Conservation (phyloP, 2,329 filamentous ascomycete genomes). For the Aspergillus eucalypticola region DNA sequence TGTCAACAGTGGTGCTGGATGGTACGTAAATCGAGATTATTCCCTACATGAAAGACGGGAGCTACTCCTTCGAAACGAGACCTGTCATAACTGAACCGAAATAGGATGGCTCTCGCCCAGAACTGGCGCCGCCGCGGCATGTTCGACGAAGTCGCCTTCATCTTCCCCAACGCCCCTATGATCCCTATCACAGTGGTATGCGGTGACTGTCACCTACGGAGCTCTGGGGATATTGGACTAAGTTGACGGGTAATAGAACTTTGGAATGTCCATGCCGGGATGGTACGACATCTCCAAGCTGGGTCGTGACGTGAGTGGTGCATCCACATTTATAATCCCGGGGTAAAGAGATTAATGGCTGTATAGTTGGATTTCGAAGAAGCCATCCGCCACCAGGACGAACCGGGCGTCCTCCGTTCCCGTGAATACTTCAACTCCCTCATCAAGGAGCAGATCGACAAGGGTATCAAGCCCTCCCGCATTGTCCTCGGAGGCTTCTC, state of each 20-base stretch:
- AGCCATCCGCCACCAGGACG: conserved; percentile 49
- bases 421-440: conserved; percentile 75
- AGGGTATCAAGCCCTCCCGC: conserved; percentile 76
- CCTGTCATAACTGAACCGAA: not conserved
- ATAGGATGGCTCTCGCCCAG: conserved; percentile 73
- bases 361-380: conserved; percentile 45
- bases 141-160: conserved; percentile 88
- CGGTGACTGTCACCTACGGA: not conserved
- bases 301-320: conserved; percentile 41
- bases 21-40: conserved; percentile 37
- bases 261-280: conserved; percentile 77
- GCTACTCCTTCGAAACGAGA: not conserved
- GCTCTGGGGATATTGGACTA: not conserved
- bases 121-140: conserved; percentile 79
- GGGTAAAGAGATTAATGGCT: not conserved
- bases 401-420: conserved; percentile 70
- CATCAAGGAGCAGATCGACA: conserved; percentile 76
- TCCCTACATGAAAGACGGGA: too few species aligned
- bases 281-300: conserved; percentile 53
- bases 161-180: conserved; percentile 85
- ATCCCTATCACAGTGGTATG: conserved; percentile 81
- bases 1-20: conserved; percentile 49
- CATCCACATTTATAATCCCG: not conserved
- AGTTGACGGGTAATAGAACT: conserved; percentile 56
- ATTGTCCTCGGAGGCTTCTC: conserved; percentile 71